These are phyloP conservation scores for Calocera cornea DNA, from an alignment of 768 basidiomycete species.

Conservation along the genomic window DNA sequence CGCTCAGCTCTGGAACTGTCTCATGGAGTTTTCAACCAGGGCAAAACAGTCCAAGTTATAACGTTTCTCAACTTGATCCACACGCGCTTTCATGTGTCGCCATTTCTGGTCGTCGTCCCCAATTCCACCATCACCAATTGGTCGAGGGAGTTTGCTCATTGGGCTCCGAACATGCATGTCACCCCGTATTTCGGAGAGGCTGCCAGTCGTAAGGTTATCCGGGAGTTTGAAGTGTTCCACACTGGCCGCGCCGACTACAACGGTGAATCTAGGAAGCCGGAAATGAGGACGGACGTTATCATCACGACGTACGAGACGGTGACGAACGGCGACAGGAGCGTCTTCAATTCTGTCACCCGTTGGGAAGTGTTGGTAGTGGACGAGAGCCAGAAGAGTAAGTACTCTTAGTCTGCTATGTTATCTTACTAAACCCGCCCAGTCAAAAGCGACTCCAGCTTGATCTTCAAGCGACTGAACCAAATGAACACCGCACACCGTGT, in stretches of 20 bases:
- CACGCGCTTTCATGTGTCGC: slow-evolving; percentile 45
- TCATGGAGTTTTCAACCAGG: slow-evolving; percentile 29
- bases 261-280: slow-evolving; percentile 29
- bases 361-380: slow-evolving; percentile 95
- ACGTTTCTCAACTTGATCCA: slow-evolving; percentile 63
- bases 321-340: slow-evolving; percentile 32
- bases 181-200: slow-evolving; percentile 79
- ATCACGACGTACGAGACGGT: slow-evolving; percentile 88
- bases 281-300: slow-evolving; percentile 72
- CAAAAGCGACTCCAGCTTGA: slow-evolving; percentile 64
- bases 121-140: slow-evolving; percentile 94
- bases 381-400: slow-evolving; percentile 80
- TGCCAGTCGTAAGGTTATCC: slow-evolving; percentile 65
- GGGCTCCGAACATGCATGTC: slow-evolving; percentile 58
- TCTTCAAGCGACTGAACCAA: slow-evolving; percentile 73
- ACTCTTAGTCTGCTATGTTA: neutral
- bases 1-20: no score
- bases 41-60: slow-evolving; percentile 85
- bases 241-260: slow-evolving; percentile 22
- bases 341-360: slow-evolving; percentile 70
- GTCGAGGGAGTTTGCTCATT: slow-evolving; percentile 83
- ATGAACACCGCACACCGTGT: slow-evolving; percentile 66
- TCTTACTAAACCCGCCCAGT: slow-evolving; percentile 34
- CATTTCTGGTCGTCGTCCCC: slow-evolving; percentile 83
- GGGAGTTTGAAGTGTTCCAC: slow-evolving; percentile 69